Conservation (phyloP, 2,329 filamentous ascomycete genomes). For the Alternaria tenuissima region DNA sequence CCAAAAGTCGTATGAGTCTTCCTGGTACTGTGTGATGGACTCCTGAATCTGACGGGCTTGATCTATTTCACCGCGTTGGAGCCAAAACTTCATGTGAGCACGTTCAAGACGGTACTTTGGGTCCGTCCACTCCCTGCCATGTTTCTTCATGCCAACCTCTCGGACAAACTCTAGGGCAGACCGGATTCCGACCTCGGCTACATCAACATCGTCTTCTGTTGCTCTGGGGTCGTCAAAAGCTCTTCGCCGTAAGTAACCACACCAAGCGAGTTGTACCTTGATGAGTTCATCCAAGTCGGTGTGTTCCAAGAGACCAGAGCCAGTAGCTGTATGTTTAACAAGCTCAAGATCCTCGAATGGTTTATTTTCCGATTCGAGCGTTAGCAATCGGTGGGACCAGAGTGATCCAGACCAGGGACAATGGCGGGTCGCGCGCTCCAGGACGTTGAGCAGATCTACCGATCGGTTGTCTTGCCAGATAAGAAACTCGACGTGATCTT, state of each 20-base stretch:
- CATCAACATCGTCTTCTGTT: conserved; percentile 78
- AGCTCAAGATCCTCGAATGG: conserved; percentile 83
- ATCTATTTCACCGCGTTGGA: conserved; percentile 79
- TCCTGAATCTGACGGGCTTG: conserved; percentile 82
- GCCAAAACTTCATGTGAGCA: conserved; percentile 90
- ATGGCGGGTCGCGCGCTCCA: conserved; percentile 84
- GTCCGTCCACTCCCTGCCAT: conserved; percentile 80
- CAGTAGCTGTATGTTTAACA: conserved; percentile 92
- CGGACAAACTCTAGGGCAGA: conserved; percentile 87
- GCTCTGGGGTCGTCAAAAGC: conserved; percentile 77
- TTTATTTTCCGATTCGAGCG: conserved; percentile 78
- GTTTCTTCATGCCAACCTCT: conserved; percentile 77
- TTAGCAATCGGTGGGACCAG: conserved; percentile 89
- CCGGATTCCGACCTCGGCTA: conserved; percentile 87
- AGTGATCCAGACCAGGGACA: conserved; percentile 92
- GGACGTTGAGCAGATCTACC: conserved; percentile 69
- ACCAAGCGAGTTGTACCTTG: conserved; percentile 94
- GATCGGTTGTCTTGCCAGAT: conserved; percentile 58
- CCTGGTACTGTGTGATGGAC: conserved; percentile 71
- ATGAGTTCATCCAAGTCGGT: conserved; percentile 87
- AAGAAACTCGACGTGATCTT: conserved; percentile 81
- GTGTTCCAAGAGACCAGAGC: conserved; percentile 82
- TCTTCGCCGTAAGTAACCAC: conserved; percentile 86
- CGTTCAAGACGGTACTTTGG: conserved; percentile 87
- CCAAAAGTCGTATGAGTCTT: conserved; percentile 92